Conservation (phyloP, 768 basidiomycete species). For the Amanita thiersii region DNA sequence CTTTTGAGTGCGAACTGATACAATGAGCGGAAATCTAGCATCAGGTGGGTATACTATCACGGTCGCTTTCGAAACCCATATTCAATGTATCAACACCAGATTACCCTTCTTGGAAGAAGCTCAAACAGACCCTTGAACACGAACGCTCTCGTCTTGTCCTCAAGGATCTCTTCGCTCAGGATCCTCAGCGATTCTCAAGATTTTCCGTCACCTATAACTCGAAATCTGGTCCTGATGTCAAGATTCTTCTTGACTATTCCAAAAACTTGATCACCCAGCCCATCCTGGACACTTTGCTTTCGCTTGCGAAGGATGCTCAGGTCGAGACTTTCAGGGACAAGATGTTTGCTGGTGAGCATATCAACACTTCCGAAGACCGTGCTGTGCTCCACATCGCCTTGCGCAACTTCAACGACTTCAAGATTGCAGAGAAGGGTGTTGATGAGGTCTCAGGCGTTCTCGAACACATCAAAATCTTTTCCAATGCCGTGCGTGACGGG, state of each 20-base stretch:
- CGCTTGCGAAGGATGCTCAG: constrained; percentile 77
- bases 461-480: constrained; percentile 87
- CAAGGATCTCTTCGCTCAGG: constrained; percentile 87
- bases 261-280: constrained; percentile 92
- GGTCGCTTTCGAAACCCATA: background rate
- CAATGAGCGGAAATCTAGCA: constrained; percentile 59
- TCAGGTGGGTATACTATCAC: constrained; percentile 31
- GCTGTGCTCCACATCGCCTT: constrained; percentile 95
- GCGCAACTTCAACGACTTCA: constrained; percentile 68
- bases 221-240: constrained; percentile 54
- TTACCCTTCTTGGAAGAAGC: constrained; percentile 85
- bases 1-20: too few relatives aligned
- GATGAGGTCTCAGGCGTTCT: constrained; percentile 80
- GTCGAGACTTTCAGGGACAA: constrained; percentile 81
- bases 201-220: constrained; percentile 76
- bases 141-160: constrained; percentile 71
- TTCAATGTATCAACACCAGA: constrained; percentile 36
- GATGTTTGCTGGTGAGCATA: constrained; percentile 95
- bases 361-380: constrained; percentile 97
- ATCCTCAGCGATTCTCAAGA: constrained; percentile 79
- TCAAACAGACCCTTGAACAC: constrained; percentile 74
- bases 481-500: constrained; percentile 76
- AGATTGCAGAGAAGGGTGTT: constrained; percentile 74
- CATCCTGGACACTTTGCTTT: constrained; percentile 69
- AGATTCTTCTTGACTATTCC: constrained; percentile 92